phyloP scores from a whole-genome alignment of 139 green algal species.

The Diplosphaera chodatii region DNA sequence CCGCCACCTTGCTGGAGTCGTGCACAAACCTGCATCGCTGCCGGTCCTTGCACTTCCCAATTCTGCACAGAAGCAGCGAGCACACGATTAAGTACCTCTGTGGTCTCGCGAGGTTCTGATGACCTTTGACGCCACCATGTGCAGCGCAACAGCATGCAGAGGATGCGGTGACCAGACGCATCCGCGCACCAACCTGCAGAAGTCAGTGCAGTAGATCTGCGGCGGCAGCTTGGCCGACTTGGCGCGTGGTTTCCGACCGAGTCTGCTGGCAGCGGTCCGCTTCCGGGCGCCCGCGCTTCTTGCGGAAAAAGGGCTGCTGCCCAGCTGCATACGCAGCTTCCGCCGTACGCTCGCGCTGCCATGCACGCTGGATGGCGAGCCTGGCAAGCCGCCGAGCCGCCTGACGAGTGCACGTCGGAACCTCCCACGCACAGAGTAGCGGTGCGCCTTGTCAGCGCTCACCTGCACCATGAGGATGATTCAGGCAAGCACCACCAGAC shows the following conservation, averaged over 20 bases:
- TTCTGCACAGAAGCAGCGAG: not conserved
- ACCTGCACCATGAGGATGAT: too few species aligned
- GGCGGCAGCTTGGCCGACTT: not conserved
- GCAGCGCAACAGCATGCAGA: too few species aligned
- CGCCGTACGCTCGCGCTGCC: too few species aligned
- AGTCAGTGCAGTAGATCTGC: not conserved
- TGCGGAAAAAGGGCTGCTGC: too few species aligned
- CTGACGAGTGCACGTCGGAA: not conserved
- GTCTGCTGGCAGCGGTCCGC: not conserved
- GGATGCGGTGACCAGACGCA: too few species aligned
- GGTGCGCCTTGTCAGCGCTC: not conserved
- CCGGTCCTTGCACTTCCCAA: constrained; percentile 15
- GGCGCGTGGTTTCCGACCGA: not conserved
- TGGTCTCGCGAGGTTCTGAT: too few species aligned
- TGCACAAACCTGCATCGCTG: constrained; percentile 27
- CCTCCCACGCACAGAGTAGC: not conserved
- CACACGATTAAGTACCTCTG: too few species aligned
- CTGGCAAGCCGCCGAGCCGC: not conserved
- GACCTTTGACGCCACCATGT: too few species aligned
- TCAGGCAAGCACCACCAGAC: too few species aligned
- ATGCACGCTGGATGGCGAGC: not conserved
- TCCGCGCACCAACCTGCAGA: not conserved
- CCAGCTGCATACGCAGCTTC: not conserved
- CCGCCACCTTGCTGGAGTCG: constrained; percentile 49
- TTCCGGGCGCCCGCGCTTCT: not conserved